Percentiles rank a stretch among this genome's conserved stretches.
phyloP scores from a whole-genome alignment of 805 yeast species.

The Blastobotrys mokoenaii region DNA sequence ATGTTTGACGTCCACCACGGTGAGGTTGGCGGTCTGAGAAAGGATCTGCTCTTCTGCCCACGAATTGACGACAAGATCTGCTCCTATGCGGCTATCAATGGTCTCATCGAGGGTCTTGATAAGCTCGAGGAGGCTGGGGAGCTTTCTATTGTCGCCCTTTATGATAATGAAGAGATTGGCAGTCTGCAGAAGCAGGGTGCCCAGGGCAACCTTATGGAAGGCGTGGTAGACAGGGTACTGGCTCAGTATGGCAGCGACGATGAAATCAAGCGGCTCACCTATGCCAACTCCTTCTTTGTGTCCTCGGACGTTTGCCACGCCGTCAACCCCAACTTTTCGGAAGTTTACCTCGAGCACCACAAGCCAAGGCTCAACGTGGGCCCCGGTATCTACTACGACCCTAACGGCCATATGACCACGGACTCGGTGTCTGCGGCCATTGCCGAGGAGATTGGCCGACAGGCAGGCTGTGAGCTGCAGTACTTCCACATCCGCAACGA shows the following conservation, averaged over 20 bases:
- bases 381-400: constrained; percentile 56
- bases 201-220: constrained; percentile 61
- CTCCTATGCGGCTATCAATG: constrained; percentile 60
- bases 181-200: constrained; percentile 73
- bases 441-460: constrained; percentile 56
- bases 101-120: constrained; percentile 42
- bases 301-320: constrained; percentile 81
- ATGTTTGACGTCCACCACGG: constrained; percentile 75
- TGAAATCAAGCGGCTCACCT: constrained; percentile 33
- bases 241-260: constrained; percentile 17
- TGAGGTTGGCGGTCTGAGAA: constrained; percentile 60
- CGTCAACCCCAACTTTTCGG: constrained; percentile 61
- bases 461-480: constrained; percentile 57
- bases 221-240: constrained; percentile 41
- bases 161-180: constrained; percentile 78
- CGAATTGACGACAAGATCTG: constrained; percentile 78
- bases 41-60: constrained; percentile 70
- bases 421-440: constrained; percentile 66
- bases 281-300: constrained; percentile 64
- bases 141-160: constrained; percentile 50
- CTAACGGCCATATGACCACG: constrained; percentile 76
- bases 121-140: constrained; percentile 26
- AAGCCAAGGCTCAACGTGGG: constrained; percentile 75
- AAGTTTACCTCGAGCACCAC: constrained; percentile 62
- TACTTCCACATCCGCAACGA: constrained; percentile 80